Evolutionary conservation across 1,139 yeast species (phyloP), one percentile per base, ranked within the genome.

Genomic region (Geotrichum citri-aurantii): DNA sequence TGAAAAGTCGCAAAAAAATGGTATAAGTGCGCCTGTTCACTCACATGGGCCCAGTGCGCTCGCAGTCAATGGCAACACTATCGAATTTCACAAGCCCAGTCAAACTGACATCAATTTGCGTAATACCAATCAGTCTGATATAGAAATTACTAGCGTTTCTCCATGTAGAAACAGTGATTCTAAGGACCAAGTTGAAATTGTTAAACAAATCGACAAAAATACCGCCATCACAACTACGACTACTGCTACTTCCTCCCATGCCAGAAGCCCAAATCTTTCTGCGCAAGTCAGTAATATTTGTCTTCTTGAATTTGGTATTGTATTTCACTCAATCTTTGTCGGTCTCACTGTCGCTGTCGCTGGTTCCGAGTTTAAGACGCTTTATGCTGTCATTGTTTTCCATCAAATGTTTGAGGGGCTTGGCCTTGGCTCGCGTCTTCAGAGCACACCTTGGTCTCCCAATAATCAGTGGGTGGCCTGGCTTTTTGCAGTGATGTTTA

Each of bases 381-480:
- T 88, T 59, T 88, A 86, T 71, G 79, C 85, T 65, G 95, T 87
- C 24, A 72, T 88, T 60, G 84, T 86, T 3, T 88, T 88, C 80
- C 95, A 88, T 72, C 95, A 61, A 59, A 79, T 85, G 76, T 88
- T 90, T 71, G 96, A 90, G 78, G 95, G 96, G 64, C 79, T 89
- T 57, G 96, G 96, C 69, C 78, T 89, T 67, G 96, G 96, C 61
- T 81, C 95, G 17, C 80, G 96, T 74, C 79, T 89, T 58, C 88
- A 95, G 10, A 80, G 82, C 31, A 81, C 86, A 8, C 75, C 80
- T 48, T 67, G 67, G 64, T 64, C 33, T 1, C 14, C 44, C 48
- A 31, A 48, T 17, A 49, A 46, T 70, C 72, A 8, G 72, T 71
- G 66, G 68, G 78, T 84, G 52, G 90, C 91, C n/a, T 85, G 85